phyloP scores from a whole-genome alignment of 495 filamentous ascomycete species.

The Letharia lupina region DNA sequence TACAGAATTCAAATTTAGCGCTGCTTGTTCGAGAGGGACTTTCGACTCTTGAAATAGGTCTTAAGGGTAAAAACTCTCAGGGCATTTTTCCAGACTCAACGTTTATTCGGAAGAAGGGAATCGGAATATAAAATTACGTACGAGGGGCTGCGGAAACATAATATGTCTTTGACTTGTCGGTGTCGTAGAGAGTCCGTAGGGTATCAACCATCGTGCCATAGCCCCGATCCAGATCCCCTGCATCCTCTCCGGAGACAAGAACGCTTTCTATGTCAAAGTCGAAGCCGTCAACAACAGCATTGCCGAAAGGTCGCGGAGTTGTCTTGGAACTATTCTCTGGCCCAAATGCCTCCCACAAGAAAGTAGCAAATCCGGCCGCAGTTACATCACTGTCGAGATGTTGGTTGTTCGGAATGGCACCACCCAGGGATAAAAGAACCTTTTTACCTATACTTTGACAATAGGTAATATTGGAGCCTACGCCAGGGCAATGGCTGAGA shows the following conservation, averaged over 20 bases:
- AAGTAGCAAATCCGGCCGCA: constrained; percentile 48
- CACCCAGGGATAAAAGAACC: constrained; percentile 60
- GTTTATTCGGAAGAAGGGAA: neutral
- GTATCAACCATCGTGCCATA: constrained; percentile 38
- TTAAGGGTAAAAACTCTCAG: neutral
- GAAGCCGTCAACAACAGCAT: constrained; percentile 60
- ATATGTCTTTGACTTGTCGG: constrained; percentile 41
- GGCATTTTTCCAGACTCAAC: neutral
- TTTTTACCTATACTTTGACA: constrained; percentile 60
- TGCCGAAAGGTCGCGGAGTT: constrained; percentile 53
- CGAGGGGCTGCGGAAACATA: constrained; percentile 58
- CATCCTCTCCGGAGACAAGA: constrained; percentile 39
- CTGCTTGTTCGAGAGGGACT: neutral
- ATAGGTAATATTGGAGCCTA: constrained; percentile 48
- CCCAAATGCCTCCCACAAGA: constrained; percentile 63
- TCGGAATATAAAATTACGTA: neutral
- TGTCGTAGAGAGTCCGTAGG: constrained; percentile 47
- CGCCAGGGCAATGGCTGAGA: constrained; percentile 34
- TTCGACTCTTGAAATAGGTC: neutral
- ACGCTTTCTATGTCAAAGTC: constrained; percentile 58
- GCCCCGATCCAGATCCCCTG: constrained; percentile 27
- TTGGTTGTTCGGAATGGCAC: constrained; percentile 52
- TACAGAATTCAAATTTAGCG: neutral
- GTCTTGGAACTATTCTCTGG: constrained; percentile 32
- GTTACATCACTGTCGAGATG: constrained; percentile 47